Base-by-base conservation (phyloP, 2,329 filamentous ascomycete species). In the Fusarium fujikuroi region DNA sequence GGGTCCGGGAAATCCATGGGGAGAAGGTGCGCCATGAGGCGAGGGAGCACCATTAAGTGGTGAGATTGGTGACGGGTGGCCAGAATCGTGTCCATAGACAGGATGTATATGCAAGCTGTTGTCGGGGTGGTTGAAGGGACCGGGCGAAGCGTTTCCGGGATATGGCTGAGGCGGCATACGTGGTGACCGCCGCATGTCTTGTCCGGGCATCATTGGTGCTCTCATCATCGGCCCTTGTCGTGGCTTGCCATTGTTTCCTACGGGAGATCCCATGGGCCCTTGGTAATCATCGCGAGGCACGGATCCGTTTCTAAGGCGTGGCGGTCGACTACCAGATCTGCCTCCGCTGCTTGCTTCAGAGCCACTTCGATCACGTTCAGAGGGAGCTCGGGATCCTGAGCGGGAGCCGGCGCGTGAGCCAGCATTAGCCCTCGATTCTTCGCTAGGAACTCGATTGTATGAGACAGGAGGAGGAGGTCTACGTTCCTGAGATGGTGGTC, bases 281-380 rank as follows among this genome's bases (percentile, higher is more conserved):
- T 79, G 76, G 18, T 80, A 77, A 37, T 85, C 83, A 6, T 85
- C 84, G 19, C 82, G 79, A 8, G 80, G 77, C 2, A 77, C 69
- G 1, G 81, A 81, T 44, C 80, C 81, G 21, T 85, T 85, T 46
- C 83, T 81, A 15, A 83, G 76, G 32, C 83, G 81, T 7, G 80
- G 77, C 14, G 83, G 83, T n/a, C 84, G 82, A 64, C 81, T 83
- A 36, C 80, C 80, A 28, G 82, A 81, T 52, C 81, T 79, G 15
- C 81, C 82, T 34, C 83, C 83, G n/a, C 80, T 84, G 78, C 87
- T 89, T 7, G 87, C 83, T 28, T 90, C 87, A 0, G 88, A 90
- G 37, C 87, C 87, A 70, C 88, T 90, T 46, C 88, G 82, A 47
- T 89, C 85, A 15, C 87, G 83, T 47, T 88, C 87, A 0, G 83